These are phyloP conservation scores for Crithidia acanthocephali DNA, from an alignment of 208 protist genomes.

Conservation along the genomic window DNA sequence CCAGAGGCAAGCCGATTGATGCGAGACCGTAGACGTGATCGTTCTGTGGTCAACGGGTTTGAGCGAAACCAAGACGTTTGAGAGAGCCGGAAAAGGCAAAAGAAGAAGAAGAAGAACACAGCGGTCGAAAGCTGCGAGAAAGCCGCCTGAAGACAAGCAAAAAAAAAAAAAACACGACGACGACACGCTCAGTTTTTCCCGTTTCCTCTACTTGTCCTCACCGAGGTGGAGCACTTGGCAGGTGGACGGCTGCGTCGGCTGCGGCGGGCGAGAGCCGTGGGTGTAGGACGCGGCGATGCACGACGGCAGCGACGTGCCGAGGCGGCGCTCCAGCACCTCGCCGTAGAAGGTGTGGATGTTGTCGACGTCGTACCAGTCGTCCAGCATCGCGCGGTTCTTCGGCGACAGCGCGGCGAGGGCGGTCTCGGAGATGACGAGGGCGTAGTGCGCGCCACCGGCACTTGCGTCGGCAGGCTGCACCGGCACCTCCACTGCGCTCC, in stretches of 20 bases:
- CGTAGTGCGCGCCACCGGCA: slow-evolving; percentile 21
- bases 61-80: too few species aligned
- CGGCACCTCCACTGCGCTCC: slow-evolving; percentile 60
- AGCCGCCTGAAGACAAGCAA: too few species aligned
- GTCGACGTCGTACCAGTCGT: slow-evolving; percentile 64
- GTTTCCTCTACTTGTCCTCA: slow-evolving; percentile 11
- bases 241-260: slow-evolving; percentile 30
- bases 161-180: too few species aligned
- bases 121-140: too few species aligned
- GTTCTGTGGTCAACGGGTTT: too few species aligned
- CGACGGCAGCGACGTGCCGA: slow-evolving; percentile 56
- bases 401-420: slow-evolving; percentile 40
- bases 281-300: slow-evolving; percentile 55
- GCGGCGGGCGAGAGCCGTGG: slow-evolving; percentile 45
- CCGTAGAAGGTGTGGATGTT: slow-evolving; percentile 69
- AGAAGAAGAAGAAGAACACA: too few species aligned
- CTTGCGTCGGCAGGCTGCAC: not conserved
- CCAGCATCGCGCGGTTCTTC: slow-evolving; percentile 37
- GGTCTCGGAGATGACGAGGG: slow-evolving; percentile 63
- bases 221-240: slow-evolving; percentile 39
- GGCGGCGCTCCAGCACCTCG: slow-evolving; percentile 63
- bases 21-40: too few species aligned
- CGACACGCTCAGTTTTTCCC: too few species aligned
- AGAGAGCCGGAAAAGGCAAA: too few species aligned
- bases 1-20: too few species aligned